Base-by-base conservation (phyloP, 768 basidiomycete species). In the Zangia roseola region DNA sequence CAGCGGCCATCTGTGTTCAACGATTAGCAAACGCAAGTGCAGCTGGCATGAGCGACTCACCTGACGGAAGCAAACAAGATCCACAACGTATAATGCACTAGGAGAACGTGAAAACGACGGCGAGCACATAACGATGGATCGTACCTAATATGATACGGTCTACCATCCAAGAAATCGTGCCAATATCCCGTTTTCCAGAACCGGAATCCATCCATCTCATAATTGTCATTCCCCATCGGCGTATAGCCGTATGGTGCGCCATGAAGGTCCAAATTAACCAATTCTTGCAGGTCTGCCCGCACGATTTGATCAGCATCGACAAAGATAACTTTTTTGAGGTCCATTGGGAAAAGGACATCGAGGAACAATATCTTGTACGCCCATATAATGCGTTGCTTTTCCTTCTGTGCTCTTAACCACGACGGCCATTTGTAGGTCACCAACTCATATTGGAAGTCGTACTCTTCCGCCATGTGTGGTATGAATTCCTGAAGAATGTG, bases 371-470 rank as follows among this genome's bases (percentile, higher is more conserved):
- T 99, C 72, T 99, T 98, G 77, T 98, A 99, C 1, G 91, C 95
- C 97, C 97, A 98, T 57, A 99, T 99, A 47, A 95, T 87, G 10
- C 97, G 81, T 68, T 99, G 97, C 68, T 99, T 99, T 72, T 99
- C 97, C 50, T 86, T 93, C 64, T 98, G 97, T 13, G 82, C 82
- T n/a, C 93, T 87, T 5, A 99, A 78, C 95, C 95, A 99, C 2
- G 89, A 90, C 0, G 97, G 97, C 95, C 95, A 99, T 63, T 97
- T 97, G 75, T 98, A 99, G 0, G 97, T 99, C 47, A 99, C 90
- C 13, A 99, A 78, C 63, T 98, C 95, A 62, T 97, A 99, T 64
- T 94, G 82, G 78, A 98, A 99, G 34, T 82, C 81, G 61, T 98
- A 98, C 54, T 87, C 88, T 58, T 84, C 76, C 0, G 94, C 94